Conservation (phyloP, 768 basidiomycete genomes). For the Suillus weaverae region DNA sequence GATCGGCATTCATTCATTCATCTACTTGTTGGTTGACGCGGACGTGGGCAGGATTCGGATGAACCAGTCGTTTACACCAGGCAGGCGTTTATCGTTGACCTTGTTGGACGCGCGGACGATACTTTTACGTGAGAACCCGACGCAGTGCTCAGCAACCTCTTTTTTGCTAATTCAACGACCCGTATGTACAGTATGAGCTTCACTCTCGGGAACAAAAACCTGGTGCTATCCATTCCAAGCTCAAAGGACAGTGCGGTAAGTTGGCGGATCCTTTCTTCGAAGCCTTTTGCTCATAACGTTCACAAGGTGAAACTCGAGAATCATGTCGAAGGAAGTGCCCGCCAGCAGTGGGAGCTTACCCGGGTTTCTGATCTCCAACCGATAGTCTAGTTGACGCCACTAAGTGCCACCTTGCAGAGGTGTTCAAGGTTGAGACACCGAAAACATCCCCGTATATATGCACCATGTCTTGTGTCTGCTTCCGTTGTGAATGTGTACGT, state of each 20-base stretch:
- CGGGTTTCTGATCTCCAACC: neutral
- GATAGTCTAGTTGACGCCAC: neutral
- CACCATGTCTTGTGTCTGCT: neutral
- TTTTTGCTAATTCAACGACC: neutral
- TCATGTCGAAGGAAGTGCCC: neutral
- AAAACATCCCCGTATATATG: neutral
- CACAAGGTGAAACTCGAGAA: neutral
- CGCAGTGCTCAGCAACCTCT: neutral
- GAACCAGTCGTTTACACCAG: neutral
- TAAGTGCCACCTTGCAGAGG: neutral
- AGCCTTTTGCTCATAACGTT: neutral
- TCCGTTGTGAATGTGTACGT: neutral
- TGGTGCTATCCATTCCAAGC: neutral
- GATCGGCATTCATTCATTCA: neutral
- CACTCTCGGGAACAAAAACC: neutral
- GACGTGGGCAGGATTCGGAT: neutral
- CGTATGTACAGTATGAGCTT: neutral
- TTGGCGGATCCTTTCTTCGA: neutral
- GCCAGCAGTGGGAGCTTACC: neutral
- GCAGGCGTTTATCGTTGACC: neutral
- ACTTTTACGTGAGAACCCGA: neutral
- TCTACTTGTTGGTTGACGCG: neutral
- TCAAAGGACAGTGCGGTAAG: neutral
- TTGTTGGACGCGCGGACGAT: neutral
- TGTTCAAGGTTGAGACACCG: neutral